Conservation (phyloP, 1,139 yeast species). For the Meyerozyma elateridarum region DNA sequence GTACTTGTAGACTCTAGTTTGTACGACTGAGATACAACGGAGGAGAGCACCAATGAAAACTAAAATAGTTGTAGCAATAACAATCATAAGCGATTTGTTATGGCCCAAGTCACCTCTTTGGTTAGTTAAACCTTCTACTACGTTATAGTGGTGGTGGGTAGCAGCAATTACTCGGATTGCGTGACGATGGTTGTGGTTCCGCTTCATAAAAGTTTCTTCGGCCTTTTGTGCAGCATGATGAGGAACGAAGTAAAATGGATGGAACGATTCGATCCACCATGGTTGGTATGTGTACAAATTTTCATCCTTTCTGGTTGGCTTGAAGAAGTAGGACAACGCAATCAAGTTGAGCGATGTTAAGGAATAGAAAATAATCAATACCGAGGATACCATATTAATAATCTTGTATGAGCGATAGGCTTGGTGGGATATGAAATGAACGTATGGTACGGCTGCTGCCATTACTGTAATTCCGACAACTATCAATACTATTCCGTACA, state of each 20-base stretch:
- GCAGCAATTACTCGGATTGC: slow-evolving; percentile 48
- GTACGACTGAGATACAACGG: slow-evolving; percentile 54
- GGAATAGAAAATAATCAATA: slow-evolving; percentile 57
- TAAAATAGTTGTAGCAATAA: slow-evolving; percentile 47
- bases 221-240: slow-evolving; percentile 45
- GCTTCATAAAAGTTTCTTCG: slow-evolving; percentile 46
- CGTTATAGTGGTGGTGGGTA: slow-evolving; percentile 38
- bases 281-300: slow-evolving; percentile 63
- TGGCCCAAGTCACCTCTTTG: slow-evolving; percentile 47
- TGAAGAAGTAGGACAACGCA: slow-evolving; percentile 47
- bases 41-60: slow-evolving; percentile 55
- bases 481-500: slow-evolving; percentile 53
- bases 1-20: slow-evolving; percentile 13
- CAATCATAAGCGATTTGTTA: slow-evolving; percentile 42
- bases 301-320: slow-evolving; percentile 54
- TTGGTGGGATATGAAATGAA: slow-evolving; percentile 46
- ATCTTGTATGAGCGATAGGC: slow-evolving; percentile 49
- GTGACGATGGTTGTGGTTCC: slow-evolving; percentile 47
- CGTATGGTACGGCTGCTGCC: slow-evolving; percentile 62
- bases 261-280: slow-evolving; percentile 70
- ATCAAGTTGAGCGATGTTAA: slow-evolving; percentile 49
- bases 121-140: slow-evolving; percentile 41
- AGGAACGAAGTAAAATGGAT: slow-evolving; percentile 50
- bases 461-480: slow-evolving; percentile 63
- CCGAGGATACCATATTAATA: slow-evolving; percentile 54